These are phyloP conservation scores for Fusarium secorum DNA, from an alignment of 2,329 filamentous ascomycete genomes.

Conservation along the genomic window DNA sequence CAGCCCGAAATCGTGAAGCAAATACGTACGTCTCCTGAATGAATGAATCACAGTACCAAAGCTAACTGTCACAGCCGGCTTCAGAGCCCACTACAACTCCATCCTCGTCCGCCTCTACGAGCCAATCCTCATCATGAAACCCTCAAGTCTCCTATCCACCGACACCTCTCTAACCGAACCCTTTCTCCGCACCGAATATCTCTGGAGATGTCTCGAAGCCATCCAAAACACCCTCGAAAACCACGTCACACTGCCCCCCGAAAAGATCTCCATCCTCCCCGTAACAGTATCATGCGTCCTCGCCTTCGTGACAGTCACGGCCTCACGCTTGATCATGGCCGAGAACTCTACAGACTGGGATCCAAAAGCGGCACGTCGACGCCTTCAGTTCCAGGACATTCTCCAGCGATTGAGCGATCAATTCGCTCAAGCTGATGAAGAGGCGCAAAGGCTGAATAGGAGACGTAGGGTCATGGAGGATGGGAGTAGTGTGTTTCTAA, in stretches of 20 bases:
- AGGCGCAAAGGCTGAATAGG: constrained; percentile 35
- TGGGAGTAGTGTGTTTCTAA: constrained; percentile 43
- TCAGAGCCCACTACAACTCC: constrained; percentile 47
- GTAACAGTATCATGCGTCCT: constrained; percentile 43
- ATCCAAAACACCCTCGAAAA: constrained; percentile 40
- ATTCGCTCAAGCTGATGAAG: constrained; percentile 45
- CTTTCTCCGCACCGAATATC: constrained; percentile 45
- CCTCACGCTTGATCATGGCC: constrained; percentile 48
- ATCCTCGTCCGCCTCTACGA: constrained; percentile 50
- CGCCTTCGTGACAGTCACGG: constrained; percentile 48
- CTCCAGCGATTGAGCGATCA: constrained; percentile 42
- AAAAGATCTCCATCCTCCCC: constrained; percentile 43
- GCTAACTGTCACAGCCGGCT: constrained; percentile 39
- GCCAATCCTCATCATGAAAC: constrained; percentile 45
- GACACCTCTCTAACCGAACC: constrained; percentile 29
- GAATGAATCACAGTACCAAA: rapidly evolving
- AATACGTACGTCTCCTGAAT: constrained; percentile 15
- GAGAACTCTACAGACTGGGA: constrained; percentile 50
- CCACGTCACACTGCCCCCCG: constrained; percentile 38
- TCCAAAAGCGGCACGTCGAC: constrained; percentile 42
- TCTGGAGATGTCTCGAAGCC: constrained; percentile 50
- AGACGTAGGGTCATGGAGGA: constrained; percentile 43
- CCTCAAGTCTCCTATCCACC: constrained; percentile 15
- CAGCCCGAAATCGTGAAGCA: constrained; percentile 35
- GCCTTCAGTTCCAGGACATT: constrained; percentile 45